phyloP scores from a whole-genome alignment of 441 rosid genomes.

The Biscutella auriculata region DNA sequence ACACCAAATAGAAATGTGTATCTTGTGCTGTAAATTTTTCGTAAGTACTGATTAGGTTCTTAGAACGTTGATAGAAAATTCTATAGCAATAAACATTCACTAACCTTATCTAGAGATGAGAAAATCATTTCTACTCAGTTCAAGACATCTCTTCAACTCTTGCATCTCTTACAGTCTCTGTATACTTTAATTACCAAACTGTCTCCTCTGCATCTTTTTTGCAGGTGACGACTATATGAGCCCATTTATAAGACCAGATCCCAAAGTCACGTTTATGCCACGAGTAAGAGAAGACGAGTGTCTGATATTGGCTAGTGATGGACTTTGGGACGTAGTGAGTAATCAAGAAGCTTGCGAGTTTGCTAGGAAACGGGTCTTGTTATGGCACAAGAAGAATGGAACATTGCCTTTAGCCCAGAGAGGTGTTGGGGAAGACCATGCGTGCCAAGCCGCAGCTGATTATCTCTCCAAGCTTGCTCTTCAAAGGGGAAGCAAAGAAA shows the following conservation, averaged over 20 bases:
- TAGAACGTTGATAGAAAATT: too few relatives aligned
- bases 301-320: constrained; percentile 73
- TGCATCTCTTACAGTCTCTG: neutral
- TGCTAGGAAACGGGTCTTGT: constrained; percentile 53
- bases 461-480: constrained; percentile 58
- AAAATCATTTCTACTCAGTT: neutral
- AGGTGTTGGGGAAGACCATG: constrained; percentile 52
- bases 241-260: constrained; percentile 76
- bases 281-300: constrained; percentile 76
- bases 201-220: neutral
- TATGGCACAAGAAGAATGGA: constrained; percentile 71
- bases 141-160: too few relatives aligned
- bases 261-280: constrained; percentile 65
- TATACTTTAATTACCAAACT: neutral
- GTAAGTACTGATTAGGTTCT: too few relatives aligned
- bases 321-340: constrained; percentile 77
- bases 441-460: constrained; percentile 72
- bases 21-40: too few relatives aligned
- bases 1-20: too few relatives aligned
- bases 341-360: constrained; percentile 73
- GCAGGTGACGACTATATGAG: constrained; percentile 79
- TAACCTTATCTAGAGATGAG: neutral
- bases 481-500: constrained; percentile 73
- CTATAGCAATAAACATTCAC: neutral
- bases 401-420: constrained; percentile 34